A percentile compares a stretch with the other conserved stretches of the same genome.
These are phyloP conservation scores for Polyrhizophydium stewartii DNA, from an alignment of 371 early-diverging fungal species.

Conservation along the genomic window DNA sequence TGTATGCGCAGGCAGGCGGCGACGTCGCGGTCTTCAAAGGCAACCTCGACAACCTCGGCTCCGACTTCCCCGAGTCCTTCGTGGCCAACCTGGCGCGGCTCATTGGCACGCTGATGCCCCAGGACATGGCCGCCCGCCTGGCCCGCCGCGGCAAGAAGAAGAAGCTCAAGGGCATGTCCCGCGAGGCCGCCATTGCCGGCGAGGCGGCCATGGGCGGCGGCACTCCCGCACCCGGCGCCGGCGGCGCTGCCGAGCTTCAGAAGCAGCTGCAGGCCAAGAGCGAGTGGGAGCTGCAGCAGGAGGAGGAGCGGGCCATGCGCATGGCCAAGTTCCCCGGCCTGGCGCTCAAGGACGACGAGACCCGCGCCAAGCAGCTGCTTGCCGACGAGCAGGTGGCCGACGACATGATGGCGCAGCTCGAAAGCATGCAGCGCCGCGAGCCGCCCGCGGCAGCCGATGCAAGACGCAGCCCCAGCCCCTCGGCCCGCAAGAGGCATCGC, in stretches of 20 bases:
- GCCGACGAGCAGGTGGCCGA: constrained; percentile 22
- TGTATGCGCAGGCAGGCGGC: constrained; percentile 26
- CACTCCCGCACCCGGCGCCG: neutral
- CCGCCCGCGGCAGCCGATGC: constrained; percentile 15
- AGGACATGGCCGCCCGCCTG: constrained; percentile 14
- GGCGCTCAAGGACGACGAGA: constrained; percentile 50
- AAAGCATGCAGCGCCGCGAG: constrained; percentile 15
- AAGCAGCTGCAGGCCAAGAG: neutral
- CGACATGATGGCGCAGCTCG: constrained; percentile 26
- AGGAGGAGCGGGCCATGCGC: constrained; percentile 11
- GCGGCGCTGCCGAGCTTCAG: neutral
- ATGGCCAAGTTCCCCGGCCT: constrained; percentile 74
- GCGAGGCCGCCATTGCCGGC: neutral
- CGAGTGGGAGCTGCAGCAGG: constrained; percentile 21
- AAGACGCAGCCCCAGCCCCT: neutral
- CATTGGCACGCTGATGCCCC: constrained; percentile 81
- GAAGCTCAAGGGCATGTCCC: constrained; percentile 3
- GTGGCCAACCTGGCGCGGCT: constrained; percentile 83
- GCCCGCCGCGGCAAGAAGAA: constrained; percentile 16
- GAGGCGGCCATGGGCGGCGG: neutral
- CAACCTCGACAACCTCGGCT: constrained; percentile 63
- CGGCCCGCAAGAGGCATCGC: constrained; percentile 26
- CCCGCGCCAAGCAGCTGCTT: constrained; percentile 17
- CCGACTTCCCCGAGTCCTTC: constrained; percentile 83
- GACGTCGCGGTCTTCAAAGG: constrained; percentile 54